Base-by-base conservation (phyloP, 2,329 filamentous ascomycete species). In the Dothidotthia symphoricarpi region DNA sequence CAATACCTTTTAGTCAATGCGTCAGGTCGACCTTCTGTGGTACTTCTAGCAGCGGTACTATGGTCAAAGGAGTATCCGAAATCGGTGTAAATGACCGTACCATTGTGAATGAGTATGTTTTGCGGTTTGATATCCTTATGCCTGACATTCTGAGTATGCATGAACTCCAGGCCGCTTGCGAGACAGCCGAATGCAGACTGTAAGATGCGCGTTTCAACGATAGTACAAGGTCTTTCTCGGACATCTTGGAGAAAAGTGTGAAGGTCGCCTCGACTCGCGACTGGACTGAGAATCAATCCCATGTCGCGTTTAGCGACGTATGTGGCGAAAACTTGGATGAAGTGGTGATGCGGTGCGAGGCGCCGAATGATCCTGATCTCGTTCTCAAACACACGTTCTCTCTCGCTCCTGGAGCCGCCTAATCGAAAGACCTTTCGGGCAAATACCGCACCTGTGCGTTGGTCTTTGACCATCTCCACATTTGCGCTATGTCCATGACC, bases 91-190 rank as follows among this genome's bases (percentile, higher is more conserved):
- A 58, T 28, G 4, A 57, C 31, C 1, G 14, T 33, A 0, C 45
- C 45, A 2, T 34, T 34, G n/a, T 58, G 38, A 10, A 59, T 28
- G 7, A 55, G 33, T 6, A 54, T 54, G 25, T 57, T 54, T 14
- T 35, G 29, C 1, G 53, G 48, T 16, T 60, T 58, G 26, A 54
- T 46, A 16, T 59, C 55, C 24, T 51, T 52, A 31, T 56, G 53
- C 2, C 53, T 41, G 6, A 56, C 41, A 2, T 22, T 47, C 6
- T 41, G 36, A 5, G 42, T 17, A 22, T 58, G 51, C 25, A 56
- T 48, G 25, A 51, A 52, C 6, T 41, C 34, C 9, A 58, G 27
- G 2, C 43, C 47, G 27, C 25, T 28, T 1, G 47, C 39, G 2
- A 55, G 34, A 34, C 51, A 58, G 0, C 55, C 52, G 30, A 51